Percentiles rank a stretch among this genome's conserved stretches.
Conservation (phyloP, 2,329 filamentous ascomycete species). For the Dactylellina parvicollis region DNA sequence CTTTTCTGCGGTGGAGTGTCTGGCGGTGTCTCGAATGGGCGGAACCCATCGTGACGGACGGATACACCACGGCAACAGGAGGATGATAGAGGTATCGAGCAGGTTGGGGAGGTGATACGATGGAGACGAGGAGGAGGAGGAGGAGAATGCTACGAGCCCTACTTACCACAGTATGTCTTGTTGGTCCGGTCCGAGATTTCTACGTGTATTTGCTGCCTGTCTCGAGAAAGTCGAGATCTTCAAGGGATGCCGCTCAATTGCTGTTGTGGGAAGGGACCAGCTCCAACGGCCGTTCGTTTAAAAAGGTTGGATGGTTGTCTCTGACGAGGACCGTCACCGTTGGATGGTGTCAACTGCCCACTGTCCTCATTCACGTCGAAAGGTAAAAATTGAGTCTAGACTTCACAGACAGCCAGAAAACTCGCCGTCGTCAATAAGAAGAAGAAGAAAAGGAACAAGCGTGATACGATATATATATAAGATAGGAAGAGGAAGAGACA, state of each 20-base stretch:
- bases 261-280: not conserved
- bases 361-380: slow-evolving; percentile 3
- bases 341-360: too few relatives aligned
- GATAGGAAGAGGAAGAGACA: not conserved
- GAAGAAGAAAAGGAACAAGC: not conserved
- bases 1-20: not conserved
- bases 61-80: not conserved
- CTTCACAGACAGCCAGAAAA: not conserved
- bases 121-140: not conserved
- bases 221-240: slow-evolving; percentile 18
- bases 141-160: not conserved
- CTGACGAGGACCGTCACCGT: too few relatives aligned
- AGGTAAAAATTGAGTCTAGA: not conserved
- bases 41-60: not conserved
- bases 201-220: too few relatives aligned
- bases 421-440: not conserved
- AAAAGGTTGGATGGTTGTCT: not conserved
- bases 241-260: slow-evolving; percentile 9
- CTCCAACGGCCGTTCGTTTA: slow-evolving; percentile 1
- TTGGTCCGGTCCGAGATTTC: too few relatives aligned
- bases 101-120: slow-evolving; percentile 2
- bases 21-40: not conserved
- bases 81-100: not conserved
- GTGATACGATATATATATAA: too few relatives aligned
- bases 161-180: slow-evolving; percentile 4